These are phyloP conservation scores for Diaporthe eres DNA, from an alignment of 2,329 filamentous ascomycete genomes.

Conservation along the genomic window DNA sequence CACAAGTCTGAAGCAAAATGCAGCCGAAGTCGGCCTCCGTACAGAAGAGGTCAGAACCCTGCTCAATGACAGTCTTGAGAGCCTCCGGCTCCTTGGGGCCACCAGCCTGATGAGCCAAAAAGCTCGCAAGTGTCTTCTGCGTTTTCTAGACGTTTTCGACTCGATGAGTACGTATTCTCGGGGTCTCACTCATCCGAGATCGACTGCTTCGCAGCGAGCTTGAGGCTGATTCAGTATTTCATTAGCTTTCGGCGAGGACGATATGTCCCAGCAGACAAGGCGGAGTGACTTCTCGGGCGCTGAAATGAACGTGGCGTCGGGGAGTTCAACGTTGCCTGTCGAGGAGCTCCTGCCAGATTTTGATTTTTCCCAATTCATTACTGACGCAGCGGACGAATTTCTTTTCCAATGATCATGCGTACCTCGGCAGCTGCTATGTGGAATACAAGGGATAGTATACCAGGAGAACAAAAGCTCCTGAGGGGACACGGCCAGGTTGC, in stretches of 20 bases:
- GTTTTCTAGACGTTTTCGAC: constrained; percentile 6
- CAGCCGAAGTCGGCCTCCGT: background rate
- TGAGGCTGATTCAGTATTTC: background rate
- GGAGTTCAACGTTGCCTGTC: background rate
- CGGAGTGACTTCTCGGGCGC: background rate
- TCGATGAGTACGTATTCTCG: background rate
- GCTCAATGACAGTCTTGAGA: background rate
- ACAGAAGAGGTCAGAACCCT: background rate
- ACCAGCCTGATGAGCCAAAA: constrained; percentile 4
- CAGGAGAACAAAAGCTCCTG: background rate
- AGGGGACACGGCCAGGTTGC: background rate
- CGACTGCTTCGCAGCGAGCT: too few species aligned
- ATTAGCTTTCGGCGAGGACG: background rate
- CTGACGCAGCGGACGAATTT: background rate
- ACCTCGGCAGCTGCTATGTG: background rate
- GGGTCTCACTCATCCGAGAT: too few species aligned
- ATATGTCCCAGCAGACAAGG: background rate
- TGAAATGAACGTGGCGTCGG: background rate
- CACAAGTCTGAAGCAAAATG: background rate
- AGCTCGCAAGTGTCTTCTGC: constrained; percentile 15
- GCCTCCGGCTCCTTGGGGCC: background rate
- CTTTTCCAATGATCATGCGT: background rate
- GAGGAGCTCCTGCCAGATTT: background rate
- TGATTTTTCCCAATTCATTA: constrained; percentile 19
- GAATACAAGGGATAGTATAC: too few species aligned